phyloP scores from a whole-genome alignment of 1,139 yeast species.

The Geotrichum aggregatum region DNA sequence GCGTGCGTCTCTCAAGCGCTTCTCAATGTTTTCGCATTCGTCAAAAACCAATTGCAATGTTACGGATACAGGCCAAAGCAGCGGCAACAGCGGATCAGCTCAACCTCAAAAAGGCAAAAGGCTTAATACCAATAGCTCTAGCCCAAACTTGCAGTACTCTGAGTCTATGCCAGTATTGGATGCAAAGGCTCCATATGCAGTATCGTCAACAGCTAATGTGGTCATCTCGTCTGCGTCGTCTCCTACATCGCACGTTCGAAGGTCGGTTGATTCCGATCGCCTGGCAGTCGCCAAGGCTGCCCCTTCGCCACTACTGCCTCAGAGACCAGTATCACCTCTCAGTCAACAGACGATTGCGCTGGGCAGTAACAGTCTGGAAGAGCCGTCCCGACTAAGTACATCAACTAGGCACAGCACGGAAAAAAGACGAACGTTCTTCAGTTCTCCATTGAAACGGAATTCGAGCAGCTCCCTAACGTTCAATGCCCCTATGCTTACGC shows the following conservation, averaged over 20 bases:
- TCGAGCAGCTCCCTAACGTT: constrained; percentile 1
- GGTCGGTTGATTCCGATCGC: constrained; percentile 13
- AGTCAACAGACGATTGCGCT: constrained; percentile 6
- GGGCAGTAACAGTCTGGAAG: neutral
- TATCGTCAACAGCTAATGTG: constrained; percentile 15
- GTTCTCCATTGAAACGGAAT: constrained; percentile 7
- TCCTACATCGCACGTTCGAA: neutral
- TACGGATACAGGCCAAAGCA: neutral
- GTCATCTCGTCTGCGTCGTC: constrained; percentile 19
- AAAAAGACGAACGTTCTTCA: constrained; percentile 4
- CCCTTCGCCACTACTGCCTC: constrained; percentile 1
- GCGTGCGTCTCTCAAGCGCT: constrained; percentile 11
- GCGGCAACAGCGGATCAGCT: constrained; percentile 2
- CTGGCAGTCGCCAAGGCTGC: neutral
- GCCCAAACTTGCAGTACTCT: constrained; percentile 19
- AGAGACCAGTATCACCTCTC: constrained; percentile 15
- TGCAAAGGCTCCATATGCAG: constrained; percentile 19
- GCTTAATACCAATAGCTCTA: neutral
- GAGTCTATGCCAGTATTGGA: constrained; percentile 20
- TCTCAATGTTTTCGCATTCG: constrained; percentile 6
- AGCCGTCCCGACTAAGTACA: neutral
- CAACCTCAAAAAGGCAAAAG: neutral
- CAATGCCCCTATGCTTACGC: neutral
- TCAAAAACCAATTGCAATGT: constrained; percentile 6
- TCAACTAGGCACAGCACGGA: constrained; percentile 5